Evolutionary conservation across 352 stramenopile species (phyloP), one percentile per base, ranked within the genome.

Genomic region (Phytophthora hybrid): DNA sequence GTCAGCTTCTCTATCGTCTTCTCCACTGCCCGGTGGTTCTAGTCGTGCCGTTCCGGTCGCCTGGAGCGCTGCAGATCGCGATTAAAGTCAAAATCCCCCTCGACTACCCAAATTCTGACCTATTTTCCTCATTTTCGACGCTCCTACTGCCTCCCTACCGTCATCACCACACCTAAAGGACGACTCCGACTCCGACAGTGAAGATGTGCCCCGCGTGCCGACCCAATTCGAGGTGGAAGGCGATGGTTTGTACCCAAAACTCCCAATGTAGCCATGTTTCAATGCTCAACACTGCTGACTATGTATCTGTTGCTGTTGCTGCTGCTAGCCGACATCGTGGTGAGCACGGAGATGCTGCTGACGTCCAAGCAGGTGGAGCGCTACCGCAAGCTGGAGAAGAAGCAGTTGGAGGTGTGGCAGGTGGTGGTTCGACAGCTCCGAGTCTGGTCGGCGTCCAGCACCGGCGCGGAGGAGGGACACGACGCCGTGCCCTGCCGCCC

Each of bases 401-500:
- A 84, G 23, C 78, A 93, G 74, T 75, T 89, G 37, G 89, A 96
- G 64, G 87, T 96, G n/a, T 96, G 89, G 89, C 89, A 96, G 70
- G 84, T 96, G 29, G 89, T 96, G 41, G 88, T 96, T 44, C 89
- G 89, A 29, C 90, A 95, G 66, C 80, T 96, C n/a, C 87, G 89
- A 52, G 89, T 96, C 64, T 96, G 89, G 89, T 94, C 88, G 65
- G 89, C 89, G 39, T 93, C 89, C 5, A 94, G 85, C 60, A 41
- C 67, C 0, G 85, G 84, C n/a, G 83, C 78, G 4, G 85, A 72
- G 0, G 85, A 92, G 7, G 85, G 86, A 23, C 63, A 71, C 1
- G 82, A 93, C 23, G 87, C 85, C 2, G 82, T 91, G 60, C 88
- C 89, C 14, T 94, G 88, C 64, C 87, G 89, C 19, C 89, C 89